A percentile compares a stretch with the other conserved stretches of the same genome.
Conservation (phyloP, 2,329 filamentous ascomycete species). For the Cyanodermella asteris region DNA sequence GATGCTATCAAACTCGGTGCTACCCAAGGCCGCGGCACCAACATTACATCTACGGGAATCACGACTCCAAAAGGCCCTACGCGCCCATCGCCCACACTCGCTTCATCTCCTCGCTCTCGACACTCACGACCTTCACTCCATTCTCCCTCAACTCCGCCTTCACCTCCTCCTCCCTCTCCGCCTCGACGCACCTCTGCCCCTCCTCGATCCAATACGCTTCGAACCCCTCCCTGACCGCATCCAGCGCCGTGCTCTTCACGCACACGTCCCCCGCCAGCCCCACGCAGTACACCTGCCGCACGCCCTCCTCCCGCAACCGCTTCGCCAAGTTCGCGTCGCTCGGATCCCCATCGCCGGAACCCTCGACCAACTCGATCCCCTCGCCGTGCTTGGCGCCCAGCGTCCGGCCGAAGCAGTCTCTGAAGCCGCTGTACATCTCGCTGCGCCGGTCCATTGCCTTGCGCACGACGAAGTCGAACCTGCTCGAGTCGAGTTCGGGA, state of each 20-base stretch:
- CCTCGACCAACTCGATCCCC: slow-evolving; percentile 25
- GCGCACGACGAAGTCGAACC: slow-evolving; percentile 44
- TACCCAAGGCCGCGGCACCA: too few species aligned
- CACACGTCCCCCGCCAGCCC: slow-evolving; percentile 82
- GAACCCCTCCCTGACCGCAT: slow-evolving; percentile 58
- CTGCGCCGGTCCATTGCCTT: slow-evolving; percentile 57
- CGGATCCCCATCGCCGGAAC: slow-evolving; percentile 13
- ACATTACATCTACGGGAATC: too few species aligned
- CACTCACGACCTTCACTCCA: slow-evolving; percentile 41
- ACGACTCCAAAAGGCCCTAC: slow-evolving; percentile 16
- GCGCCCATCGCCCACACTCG: slow-evolving; percentile 39
- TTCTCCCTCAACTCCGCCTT: slow-evolving; percentile 30
- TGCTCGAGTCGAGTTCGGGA: slow-evolving; percentile 40
- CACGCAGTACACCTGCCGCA: slow-evolving; percentile 68
- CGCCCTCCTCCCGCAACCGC: slow-evolving; percentile 30
- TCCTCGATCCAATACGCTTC: slow-evolving; percentile 56
- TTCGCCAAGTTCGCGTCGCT: slow-evolving; percentile 37
- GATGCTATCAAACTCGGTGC: too few species aligned
- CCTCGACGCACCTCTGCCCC: slow-evolving; percentile 51
- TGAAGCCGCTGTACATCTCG: slow-evolving; percentile 91
- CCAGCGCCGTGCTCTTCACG: slow-evolving; percentile 59
- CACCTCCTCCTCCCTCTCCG: slow-evolving; percentile 29
- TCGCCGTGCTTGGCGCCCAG: slow-evolving; percentile 14
- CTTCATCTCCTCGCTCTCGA: slow-evolving; percentile 33
- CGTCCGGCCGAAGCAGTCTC: slow-evolving; percentile 55